phyloP scores from a whole-genome alignment of 2,329 filamentous ascomycete genomes.

The Cordyceps tenuipes region DNA sequence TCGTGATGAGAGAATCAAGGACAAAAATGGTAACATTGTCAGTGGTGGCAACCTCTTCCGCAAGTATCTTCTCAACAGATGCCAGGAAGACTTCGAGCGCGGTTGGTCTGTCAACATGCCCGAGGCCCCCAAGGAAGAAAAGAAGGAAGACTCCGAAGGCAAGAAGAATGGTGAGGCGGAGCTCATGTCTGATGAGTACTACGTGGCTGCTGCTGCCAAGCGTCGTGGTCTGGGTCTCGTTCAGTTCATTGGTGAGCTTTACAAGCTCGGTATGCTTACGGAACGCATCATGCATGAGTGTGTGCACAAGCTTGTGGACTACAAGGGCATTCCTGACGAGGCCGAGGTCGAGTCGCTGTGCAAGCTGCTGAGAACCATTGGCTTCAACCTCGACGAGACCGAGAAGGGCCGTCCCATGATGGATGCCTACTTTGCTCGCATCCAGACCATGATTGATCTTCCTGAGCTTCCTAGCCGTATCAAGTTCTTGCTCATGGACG shows the following conservation, averaged over 20 bases:
- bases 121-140: slow-evolving; percentile 60
- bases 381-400: slow-evolving; percentile 71
- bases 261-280: slow-evolving; percentile 97
- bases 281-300: slow-evolving; percentile 99
- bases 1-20: slow-evolving; percentile 87
- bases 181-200: slow-evolving; percentile 95
- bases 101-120: slow-evolving; percentile 91
- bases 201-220: slow-evolving; percentile 86
- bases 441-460: slow-evolving; percentile 71
- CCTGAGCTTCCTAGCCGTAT: slow-evolving; percentile 78
- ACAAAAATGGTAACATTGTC: slow-evolving; percentile 82
- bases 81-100: slow-evolving; percentile 97
- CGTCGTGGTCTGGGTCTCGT: slow-evolving; percentile 94
- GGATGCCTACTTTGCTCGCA: slow-evolving; percentile 88
- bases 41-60: slow-evolving; percentile 91
- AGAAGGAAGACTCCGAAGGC: slow-evolving; percentile 26
- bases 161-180: slow-evolving; percentile 60
- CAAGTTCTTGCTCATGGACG: slow-evolving; percentile 94
- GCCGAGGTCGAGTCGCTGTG: slow-evolving; percentile 93
- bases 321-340: slow-evolving; percentile 86
- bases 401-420: slow-evolving; percentile 82
- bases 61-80: slow-evolving; percentile 96
- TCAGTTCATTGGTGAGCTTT: slow-evolving; percentile 98
- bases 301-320: slow-evolving; percentile 94
- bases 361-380: slow-evolving; percentile 87